These are phyloP conservation scores for Ehretia macrophylla DNA, from an alignment of 257 asterid species.

Conservation along the genomic window DNA sequence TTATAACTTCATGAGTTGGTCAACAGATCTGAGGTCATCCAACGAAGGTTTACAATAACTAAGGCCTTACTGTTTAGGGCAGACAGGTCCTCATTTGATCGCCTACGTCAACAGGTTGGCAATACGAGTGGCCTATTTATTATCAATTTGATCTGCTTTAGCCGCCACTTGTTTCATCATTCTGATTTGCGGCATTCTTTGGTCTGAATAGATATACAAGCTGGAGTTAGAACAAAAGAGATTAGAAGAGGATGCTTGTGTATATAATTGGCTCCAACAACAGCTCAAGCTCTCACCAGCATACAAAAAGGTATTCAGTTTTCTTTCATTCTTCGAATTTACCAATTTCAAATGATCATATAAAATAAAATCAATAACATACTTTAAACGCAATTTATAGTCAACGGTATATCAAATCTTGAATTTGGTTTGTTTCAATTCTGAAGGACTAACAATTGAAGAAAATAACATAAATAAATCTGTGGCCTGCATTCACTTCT, in stretches of 20 bases:
- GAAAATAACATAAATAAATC: no score
- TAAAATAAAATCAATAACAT: background rate
- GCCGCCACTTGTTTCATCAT: constrained; percentile 1
- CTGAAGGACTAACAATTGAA: no score
- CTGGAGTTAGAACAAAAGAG: constrained; percentile 78
- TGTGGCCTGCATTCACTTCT: no score
- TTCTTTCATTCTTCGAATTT: background rate
- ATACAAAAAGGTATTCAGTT: constrained; percentile 60
- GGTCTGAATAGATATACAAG: constrained; percentile 48
- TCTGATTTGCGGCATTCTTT: constrained; percentile 9
- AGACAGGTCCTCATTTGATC: constrained; percentile 70
- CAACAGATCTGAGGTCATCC: constrained; percentile 63
- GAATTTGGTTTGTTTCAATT: no score
- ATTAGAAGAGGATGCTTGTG: constrained; percentile 76
- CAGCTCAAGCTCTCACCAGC: constrained; percentile 77
- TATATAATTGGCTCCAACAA: constrained; percentile 82
- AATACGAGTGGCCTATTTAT: background rate
- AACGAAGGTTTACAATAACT: constrained; percentile 61
- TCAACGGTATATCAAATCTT: no score
- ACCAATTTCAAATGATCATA: background rate
- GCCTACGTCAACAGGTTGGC: constrained; percentile 70
- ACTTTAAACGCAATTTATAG: no score
- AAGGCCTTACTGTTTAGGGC: constrained; percentile 70
- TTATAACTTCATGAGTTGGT: background rate
- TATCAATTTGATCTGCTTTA: background rate